Percentiles rank a stretch among this genome's conserved stretches.
Evolutionary conservation across 495 filamentous ascomycete genomes (phyloP).

Genomic region (Hyaloscypha variabilis): DNA sequence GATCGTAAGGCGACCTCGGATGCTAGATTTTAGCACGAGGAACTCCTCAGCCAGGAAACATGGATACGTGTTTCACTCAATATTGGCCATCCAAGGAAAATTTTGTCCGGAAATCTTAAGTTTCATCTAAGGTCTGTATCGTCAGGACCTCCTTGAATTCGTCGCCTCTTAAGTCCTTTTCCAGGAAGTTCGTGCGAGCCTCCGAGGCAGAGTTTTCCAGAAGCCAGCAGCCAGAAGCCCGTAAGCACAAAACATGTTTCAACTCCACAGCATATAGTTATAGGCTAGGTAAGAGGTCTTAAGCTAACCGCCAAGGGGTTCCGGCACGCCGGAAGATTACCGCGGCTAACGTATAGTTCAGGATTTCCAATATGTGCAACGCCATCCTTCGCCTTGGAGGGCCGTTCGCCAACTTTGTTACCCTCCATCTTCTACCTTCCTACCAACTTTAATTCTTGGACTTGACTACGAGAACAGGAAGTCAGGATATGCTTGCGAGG

Average conservation of each 20-base stretch:
- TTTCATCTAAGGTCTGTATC: background rate
- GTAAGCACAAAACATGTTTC: background rate
- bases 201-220: constrained; percentile 3
- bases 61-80: background rate
- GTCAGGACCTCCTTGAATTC: background rate
- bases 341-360: background rate
- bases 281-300: background rate
- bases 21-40: background rate
- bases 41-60: background rate
- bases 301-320: background rate
- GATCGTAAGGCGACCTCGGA: background rate
- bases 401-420: background rate
- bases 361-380: constrained; percentile 1
- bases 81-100: background rate
- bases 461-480: background rate
- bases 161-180: background rate
- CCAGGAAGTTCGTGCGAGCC: background rate
- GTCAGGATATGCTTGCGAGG: background rate
- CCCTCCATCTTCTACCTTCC: background rate
- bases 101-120: background rate
- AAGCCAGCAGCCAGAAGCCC: too few species aligned
- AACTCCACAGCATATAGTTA: background rate
- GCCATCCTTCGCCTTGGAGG: background rate
- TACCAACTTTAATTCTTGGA: background rate
- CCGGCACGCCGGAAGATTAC: constrained; percentile 1